Conservation (phyloP, 768 basidiomycete genomes). For the Galerina marginata region DNA sequence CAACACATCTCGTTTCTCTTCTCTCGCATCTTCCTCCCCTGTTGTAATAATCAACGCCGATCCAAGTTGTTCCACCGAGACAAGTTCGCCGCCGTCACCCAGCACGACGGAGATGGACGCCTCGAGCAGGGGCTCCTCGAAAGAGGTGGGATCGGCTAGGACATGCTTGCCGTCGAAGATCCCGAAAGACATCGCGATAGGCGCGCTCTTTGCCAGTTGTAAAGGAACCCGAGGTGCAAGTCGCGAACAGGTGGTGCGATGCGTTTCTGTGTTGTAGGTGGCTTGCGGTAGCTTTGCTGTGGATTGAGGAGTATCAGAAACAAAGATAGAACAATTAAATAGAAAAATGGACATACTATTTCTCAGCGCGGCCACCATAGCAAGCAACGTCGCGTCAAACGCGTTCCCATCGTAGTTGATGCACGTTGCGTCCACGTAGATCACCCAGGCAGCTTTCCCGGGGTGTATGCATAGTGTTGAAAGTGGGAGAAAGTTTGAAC, state of each 20-base stretch:
- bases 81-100: constrained; percentile 51
- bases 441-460: constrained; percentile 84
- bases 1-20: constrained; percentile 33
- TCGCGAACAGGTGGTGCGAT: constrained; percentile 66
- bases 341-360: constrained; percentile 64
- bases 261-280: constrained; percentile 69
- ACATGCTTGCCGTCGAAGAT: constrained; percentile 79
- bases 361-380: constrained; percentile 84
- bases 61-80: constrained; percentile 63
- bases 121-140: constrained; percentile 87
- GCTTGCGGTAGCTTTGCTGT: constrained; percentile 76
- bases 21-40: constrained; percentile 26
- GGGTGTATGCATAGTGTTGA: constrained; percentile 79
- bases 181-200: constrained; percentile 70
- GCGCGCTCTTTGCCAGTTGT: constrained; percentile 43
- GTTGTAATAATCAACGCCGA: constrained; percentile 25
- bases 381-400: constrained; percentile 88
- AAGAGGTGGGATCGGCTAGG: constrained; percentile 85
- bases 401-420: constrained; percentile 98
- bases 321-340: not conserved
- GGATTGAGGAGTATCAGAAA: not conserved
- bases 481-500: constrained; percentile 69
- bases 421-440: constrained; percentile 95
- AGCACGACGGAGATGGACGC: constrained; percentile 70
- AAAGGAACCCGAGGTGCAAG: constrained; percentile 48